A percentile compares a stretch with the other conserved stretches of the same genome.
Evolutionary conservation across 2,329 filamentous ascomycete genomes (phyloP).

Genomic region (Cadophora gregata): DNA sequence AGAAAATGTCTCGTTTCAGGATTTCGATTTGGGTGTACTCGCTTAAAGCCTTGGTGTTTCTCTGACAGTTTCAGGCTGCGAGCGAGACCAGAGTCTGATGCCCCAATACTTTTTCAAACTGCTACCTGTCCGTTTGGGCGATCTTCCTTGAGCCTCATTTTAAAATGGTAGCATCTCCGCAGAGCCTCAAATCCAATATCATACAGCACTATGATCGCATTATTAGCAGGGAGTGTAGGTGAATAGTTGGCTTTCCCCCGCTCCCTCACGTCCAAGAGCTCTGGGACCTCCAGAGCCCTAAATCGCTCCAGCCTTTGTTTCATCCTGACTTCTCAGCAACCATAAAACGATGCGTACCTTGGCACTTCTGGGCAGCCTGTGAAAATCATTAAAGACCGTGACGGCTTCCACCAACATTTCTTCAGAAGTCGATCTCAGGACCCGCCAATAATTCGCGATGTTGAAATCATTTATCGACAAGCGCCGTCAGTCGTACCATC

Average conservation of each 20-base stretch:
- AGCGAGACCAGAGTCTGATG: neutral
- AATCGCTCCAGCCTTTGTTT: constrained; percentile 2
- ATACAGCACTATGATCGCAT: neutral
- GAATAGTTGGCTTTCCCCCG: neutral
- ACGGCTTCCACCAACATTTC: neutral
- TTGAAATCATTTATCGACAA: constrained; percentile 18
- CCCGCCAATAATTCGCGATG: neutral
- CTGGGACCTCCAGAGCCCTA: neutral
- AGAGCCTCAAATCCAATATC: neutral
- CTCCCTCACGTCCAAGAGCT: neutral
- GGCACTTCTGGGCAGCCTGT: neutral
- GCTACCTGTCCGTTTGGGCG: neutral
- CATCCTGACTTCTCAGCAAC: constrained; percentile 6
- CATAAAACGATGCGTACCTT: constrained; percentile 1
- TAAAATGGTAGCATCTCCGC: neutral
- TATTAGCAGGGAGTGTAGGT: neutral
- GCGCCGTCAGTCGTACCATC: constrained; percentile 10
- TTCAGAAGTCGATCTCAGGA: neutral
- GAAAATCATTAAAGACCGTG: neutral
- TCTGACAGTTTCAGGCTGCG: neutral
- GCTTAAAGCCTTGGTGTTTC: constrained; percentile 1
- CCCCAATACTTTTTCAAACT: neutral
- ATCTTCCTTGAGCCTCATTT: neutral
- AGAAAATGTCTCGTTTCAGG: neutral
- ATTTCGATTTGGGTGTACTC: neutral